Evolutionary conservation across 345 rosid genomes (phyloP).

Genomic region (Rhodamnia rubescens): DNA sequence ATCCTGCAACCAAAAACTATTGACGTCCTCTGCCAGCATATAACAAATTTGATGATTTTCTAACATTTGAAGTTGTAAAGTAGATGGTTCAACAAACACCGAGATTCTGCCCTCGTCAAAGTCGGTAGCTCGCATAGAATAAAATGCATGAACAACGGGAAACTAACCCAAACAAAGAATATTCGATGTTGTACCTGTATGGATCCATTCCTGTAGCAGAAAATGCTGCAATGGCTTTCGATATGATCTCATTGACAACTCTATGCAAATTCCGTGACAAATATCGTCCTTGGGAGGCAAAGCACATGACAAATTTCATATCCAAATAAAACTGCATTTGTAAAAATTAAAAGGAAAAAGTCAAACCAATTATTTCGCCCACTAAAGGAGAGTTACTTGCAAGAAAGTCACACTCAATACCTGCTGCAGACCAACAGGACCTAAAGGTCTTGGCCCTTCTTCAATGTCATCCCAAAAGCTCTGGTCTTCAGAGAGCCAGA

Average conservation of each 20-base stretch:
- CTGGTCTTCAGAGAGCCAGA: constrained; percentile 95
- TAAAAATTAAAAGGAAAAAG: not conserved
- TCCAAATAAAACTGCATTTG: constrained; percentile 77
- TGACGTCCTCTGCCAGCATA: not conserved
- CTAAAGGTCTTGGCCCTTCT: constrained; percentile 89
- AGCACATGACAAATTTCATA: constrained; percentile 87
- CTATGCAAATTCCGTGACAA: constrained; percentile 85
- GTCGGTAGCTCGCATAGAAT: not conserved
- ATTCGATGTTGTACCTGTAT: constrained; percentile 40
- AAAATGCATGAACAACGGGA: not conserved
- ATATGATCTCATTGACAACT: constrained; percentile 77
- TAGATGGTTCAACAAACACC: not conserved
- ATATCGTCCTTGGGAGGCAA: constrained; percentile 97
- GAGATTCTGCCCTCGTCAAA: not conserved
- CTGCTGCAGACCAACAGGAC: constrained; percentile 88
- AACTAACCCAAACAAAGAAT: not conserved
- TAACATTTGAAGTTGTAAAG: not conserved
- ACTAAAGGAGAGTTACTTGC: not conserved
- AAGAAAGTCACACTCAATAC: constrained; percentile 18
- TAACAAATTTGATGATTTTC: not conserved
- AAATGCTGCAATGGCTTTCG: constrained; percentile 74
- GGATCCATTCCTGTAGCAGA: constrained; percentile 92
- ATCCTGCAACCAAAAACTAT: not conserved
- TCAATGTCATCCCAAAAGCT: constrained; percentile 98
- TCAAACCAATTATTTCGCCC: not conserved